Conservation (phyloP, 352 stramenopile species). For the Blastocystis sp. region DNA sequence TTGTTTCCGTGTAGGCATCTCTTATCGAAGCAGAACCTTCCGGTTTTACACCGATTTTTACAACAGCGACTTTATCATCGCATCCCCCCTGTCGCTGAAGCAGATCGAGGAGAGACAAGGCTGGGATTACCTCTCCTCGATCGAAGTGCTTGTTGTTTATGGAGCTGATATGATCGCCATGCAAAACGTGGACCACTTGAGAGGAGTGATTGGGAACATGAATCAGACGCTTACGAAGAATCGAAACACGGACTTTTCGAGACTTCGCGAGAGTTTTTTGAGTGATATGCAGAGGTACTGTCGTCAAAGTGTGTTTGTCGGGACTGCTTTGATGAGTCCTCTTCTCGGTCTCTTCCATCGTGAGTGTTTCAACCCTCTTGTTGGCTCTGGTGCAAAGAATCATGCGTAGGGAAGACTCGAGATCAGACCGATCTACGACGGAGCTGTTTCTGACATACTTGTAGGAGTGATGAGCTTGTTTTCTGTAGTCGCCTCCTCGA, state of each 20-base stretch:
- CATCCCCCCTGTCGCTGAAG: conserved; percentile 26
- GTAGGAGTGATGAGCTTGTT: background rate
- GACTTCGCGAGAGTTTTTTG: conserved; percentile 42
- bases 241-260: conserved; percentile 57
- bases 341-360: conserved; percentile 28
- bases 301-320: conserved; percentile 50
- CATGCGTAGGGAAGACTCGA: conserved; percentile 20
- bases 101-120: conserved; percentile 15
- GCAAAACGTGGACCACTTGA: conserved; percentile 59
- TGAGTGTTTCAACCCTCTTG: conserved; percentile 13
- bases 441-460: conserved; percentile 19
- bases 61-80: conserved; percentile 62
- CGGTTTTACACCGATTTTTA: conserved; percentile 61
- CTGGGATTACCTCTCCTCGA: conserved; percentile 50
- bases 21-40: background rate
- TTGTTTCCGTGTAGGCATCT: conserved; percentile 58
- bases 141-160: conserved; percentile 46
- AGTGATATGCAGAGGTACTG: conserved; percentile 56
- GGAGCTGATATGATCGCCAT: conserved; percentile 53
- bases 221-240: conserved; percentile 29
- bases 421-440: conserved; percentile 5
- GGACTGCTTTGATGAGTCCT: background rate
- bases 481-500: background rate
- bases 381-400: background rate
- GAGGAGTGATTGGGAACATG: background rate